Percentiles rank a stretch among this genome's conserved stretches.
These are phyloP conservation scores for Talaromyces stipitatus DNA, from an alignment of 495 filamentous ascomycete genomes.

Conservation along the genomic window DNA sequence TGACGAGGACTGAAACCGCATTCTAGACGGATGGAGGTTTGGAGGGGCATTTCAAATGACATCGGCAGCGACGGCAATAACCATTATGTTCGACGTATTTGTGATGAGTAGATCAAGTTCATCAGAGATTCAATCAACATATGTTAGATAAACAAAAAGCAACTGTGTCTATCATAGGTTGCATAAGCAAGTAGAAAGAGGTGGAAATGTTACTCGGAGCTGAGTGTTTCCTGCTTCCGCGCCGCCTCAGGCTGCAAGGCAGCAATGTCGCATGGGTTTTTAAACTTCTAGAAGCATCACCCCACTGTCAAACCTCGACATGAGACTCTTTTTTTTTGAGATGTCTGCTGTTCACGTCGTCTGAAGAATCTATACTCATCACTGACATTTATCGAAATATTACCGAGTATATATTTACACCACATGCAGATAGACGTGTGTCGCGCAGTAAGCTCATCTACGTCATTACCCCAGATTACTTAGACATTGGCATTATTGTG, in stretches of 20 bases:
- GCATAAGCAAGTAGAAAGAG: background rate
- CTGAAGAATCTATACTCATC: background rate
- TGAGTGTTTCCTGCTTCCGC: background rate
- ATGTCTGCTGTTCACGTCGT: background rate
- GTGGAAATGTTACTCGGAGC: background rate
- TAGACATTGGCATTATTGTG: background rate
- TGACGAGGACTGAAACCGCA: background rate
- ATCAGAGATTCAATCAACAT: background rate
- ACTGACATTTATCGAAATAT: background rate
- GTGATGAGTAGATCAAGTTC: background rate
- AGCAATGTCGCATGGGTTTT: background rate
- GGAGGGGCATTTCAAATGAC: slow-evolving; percentile 2
- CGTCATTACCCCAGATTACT: slow-evolving; percentile 2
- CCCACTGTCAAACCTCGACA: background rate
- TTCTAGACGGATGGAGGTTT: background rate
- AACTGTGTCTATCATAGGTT: background rate
- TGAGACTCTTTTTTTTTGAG: background rate
- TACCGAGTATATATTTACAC: background rate
- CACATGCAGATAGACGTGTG: background rate
- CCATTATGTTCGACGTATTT: background rate
- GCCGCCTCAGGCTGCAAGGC: slow-evolving; percentile 1
- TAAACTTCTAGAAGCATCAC: slow-evolving; percentile 2
- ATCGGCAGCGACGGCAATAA: background rate
- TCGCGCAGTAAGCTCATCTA: background rate
- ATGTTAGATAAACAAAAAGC: background rate